phyloP scores from a whole-genome alignment of 1,139 yeast species.

The Yarrowia galli region DNA sequence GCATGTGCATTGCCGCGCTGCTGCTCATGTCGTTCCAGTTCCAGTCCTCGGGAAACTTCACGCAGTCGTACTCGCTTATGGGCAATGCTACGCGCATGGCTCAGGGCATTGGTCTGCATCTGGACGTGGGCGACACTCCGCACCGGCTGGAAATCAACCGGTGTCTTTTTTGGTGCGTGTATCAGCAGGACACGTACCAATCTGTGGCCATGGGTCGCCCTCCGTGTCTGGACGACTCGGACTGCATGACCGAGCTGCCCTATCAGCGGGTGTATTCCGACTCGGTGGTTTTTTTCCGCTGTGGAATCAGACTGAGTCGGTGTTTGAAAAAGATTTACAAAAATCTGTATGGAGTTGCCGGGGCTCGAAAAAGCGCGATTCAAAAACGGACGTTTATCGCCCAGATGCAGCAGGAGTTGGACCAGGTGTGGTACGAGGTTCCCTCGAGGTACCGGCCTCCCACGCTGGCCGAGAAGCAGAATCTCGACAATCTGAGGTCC shows the following conservation, averaged over 20 bases:
- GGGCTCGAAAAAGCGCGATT: slow-evolving; percentile 22
- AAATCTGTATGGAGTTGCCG: slow-evolving; percentile 13
- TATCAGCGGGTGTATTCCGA: slow-evolving; percentile 25
- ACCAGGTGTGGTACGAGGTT: slow-evolving; percentile 30
- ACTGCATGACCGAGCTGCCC: slow-evolving; percentile 26
- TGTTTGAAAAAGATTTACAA: slow-evolving; percentile 22
- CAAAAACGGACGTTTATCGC: slow-evolving; percentile 8
- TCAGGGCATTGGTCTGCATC: slow-evolving; percentile 14
- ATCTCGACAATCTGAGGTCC: slow-evolving; percentile 26
- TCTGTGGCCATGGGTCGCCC: slow-evolving; percentile 30
- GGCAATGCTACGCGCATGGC: slow-evolving; percentile 32
- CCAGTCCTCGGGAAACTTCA: slow-evolving; percentile 26
- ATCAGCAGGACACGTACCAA: slow-evolving; percentile 30
- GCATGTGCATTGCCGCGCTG: slow-evolving; percentile 19
- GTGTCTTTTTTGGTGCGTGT: slow-evolving; percentile 26
- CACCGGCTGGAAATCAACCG: slow-evolving; percentile 17
- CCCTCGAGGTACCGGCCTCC: slow-evolving; percentile 24
- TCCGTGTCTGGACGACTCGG: slow-evolving; percentile 20
- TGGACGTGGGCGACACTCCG: slow-evolving; percentile 22
- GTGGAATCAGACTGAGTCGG: slow-evolving; percentile 8
- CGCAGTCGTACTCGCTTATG: slow-evolving; percentile 18
- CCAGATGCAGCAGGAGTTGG: slow-evolving; percentile 30
- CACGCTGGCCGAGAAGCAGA: slow-evolving; percentile 28
- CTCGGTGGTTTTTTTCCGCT: slow-evolving; percentile 18
- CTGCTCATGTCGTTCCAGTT: slow-evolving; percentile 29